Evolutionary conservation across 2,329 filamentous ascomycete genomes (phyloP).

Genomic region (Alternaria sp.): DNA sequence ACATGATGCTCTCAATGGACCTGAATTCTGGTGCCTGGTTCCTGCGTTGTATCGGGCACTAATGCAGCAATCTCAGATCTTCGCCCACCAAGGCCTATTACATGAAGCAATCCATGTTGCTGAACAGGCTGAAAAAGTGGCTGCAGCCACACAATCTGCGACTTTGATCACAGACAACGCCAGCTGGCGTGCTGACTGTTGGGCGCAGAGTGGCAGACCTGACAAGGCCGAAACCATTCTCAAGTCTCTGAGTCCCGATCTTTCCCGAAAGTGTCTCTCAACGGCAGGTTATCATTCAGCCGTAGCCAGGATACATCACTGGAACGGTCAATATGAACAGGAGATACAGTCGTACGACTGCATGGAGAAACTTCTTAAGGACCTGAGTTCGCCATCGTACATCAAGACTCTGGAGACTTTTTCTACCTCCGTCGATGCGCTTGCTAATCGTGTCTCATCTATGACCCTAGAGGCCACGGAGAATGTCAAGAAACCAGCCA

Average conservation of each 20-base stretch:
- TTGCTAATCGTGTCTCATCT: slow-evolving; percentile 55
- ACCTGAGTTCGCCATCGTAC: slow-evolving; percentile 50
- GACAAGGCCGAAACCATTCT: slow-evolving; percentile 61
- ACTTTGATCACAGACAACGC: slow-evolving; percentile 59
- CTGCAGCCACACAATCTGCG: slow-evolving; percentile 70
- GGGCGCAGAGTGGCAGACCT: slow-evolving; percentile 59
- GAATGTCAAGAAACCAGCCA: slow-evolving; percentile 15
- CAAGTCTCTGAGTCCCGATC: slow-evolving; percentile 57
- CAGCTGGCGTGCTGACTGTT: slow-evolving; percentile 57
- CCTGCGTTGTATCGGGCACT: slow-evolving; percentile 76
- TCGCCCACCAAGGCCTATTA: slow-evolving; percentile 84
- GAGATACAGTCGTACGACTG: slow-evolving; percentile 60
- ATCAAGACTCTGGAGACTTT: slow-evolving; percentile 39
- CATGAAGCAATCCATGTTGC: slow-evolving; percentile 89
- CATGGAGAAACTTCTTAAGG: slow-evolving; percentile 56
- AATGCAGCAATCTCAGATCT: slow-evolving; percentile 77
- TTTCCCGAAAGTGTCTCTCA: slow-evolving; percentile 56
- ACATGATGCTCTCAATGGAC: slow-evolving; percentile 61
- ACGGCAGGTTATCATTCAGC: slow-evolving; percentile 62
- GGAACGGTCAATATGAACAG: slow-evolving; percentile 57
- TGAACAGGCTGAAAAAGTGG: slow-evolving; percentile 82
- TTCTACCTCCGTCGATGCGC: slow-evolving; percentile 37
- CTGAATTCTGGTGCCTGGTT: slow-evolving; percentile 82
- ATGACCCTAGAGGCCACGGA: slow-evolving; percentile 47
- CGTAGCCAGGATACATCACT: slow-evolving; percentile 59